phyloP scores from a whole-genome alignment of 1,284 basidiomycete species.

The Crucibulum parvulum region DNA sequence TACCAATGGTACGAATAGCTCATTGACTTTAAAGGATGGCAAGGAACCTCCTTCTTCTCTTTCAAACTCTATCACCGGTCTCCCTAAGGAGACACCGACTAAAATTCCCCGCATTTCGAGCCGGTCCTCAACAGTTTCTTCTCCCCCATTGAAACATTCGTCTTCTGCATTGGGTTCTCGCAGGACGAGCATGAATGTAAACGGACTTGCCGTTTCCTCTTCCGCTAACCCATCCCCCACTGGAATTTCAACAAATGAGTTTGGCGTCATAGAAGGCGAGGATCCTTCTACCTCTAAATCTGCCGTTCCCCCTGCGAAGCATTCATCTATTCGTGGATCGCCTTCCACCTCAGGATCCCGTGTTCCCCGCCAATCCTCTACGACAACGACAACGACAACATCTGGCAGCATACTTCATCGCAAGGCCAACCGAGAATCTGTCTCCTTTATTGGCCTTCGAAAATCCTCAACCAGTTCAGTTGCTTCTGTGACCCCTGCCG shows the following conservation, averaged over 20 bases:
- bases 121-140: slow-evolving; percentile 71
- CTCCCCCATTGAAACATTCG: slow-evolving; percentile 65
- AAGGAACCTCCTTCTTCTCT: slow-evolving; percentile 64
- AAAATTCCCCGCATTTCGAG: slow-evolving; percentile 94
- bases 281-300: slow-evolving; percentile 52
- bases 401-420: slow-evolving; percentile 52
- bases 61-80: slow-evolving; percentile 54
- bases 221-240: slow-evolving; percentile 73
- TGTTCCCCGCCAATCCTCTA: slow-evolving; percentile 71
- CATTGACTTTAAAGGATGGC: slow-evolving; percentile 55
- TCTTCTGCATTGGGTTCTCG: slow-evolving; percentile 56
- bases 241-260: slow-evolving; percentile 66
- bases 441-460: slow-evolving; percentile 75
- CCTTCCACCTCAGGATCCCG: slow-evolving; percentile 63
- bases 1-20: slow-evolving; percentile 57
- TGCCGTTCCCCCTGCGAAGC: slow-evolving; percentile 43
- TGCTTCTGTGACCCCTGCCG: slow-evolving; percentile 63
- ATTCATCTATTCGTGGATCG: slow-evolving; percentile 57
- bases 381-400: slow-evolving; percentile 39
- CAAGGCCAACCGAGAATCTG: slow-evolving; percentile 76
- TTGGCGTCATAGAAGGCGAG: slow-evolving; percentile 75
- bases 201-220: slow-evolving; percentile 48
- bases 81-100: slow-evolving; percentile 85
- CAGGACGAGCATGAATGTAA: slow-evolving; percentile 66
- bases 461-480: slow-evolving; percentile 84